A percentile compares a stretch with the other conserved stretches of the same genome.
phyloP scores from a whole-genome alignment of 495 filamentous ascomycete species.

The Chaetomium fimeti region DNA sequence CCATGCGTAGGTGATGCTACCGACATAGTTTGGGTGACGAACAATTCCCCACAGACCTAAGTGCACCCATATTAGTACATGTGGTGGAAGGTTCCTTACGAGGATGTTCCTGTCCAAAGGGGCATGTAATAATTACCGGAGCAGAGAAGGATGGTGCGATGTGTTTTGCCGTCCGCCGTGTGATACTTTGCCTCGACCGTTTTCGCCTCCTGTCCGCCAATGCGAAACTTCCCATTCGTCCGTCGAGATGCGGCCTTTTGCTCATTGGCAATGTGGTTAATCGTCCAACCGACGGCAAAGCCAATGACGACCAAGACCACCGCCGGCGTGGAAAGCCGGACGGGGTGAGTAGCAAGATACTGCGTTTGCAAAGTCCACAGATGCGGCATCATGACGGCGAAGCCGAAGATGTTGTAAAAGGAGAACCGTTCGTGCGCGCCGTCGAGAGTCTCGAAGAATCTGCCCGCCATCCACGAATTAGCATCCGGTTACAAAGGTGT shows the following conservation, averaged over 20 bases:
- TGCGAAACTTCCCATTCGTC: background rate
- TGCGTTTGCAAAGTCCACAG: conserved; percentile 6
- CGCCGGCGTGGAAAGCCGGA: background rate
- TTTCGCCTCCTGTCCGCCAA: background rate
- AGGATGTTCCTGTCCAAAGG: background rate
- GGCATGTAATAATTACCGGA: background rate
- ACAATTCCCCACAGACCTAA: background rate
- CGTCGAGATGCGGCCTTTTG: background rate
- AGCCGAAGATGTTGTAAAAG: background rate
- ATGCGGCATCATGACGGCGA: conserved; percentile 3
- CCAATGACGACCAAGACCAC: background rate
- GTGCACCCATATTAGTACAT: background rate
- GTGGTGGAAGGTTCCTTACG: background rate
- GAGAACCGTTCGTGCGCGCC: background rate
- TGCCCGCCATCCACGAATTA: background rate
- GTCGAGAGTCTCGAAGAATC: background rate
- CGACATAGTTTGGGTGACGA: background rate
- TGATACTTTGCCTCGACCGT: conserved; percentile 1
- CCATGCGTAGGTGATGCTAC: background rate
- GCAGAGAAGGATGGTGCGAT: background rate
- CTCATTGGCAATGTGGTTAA: background rate
- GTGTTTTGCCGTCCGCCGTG: background rate
- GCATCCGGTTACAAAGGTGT: background rate
- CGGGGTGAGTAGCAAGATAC: background rate
- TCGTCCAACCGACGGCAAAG: background rate